Base-by-base conservation (phyloP, 192 early-diverging fungal species). In the Phlyctochytrium arcticum region DNA sequence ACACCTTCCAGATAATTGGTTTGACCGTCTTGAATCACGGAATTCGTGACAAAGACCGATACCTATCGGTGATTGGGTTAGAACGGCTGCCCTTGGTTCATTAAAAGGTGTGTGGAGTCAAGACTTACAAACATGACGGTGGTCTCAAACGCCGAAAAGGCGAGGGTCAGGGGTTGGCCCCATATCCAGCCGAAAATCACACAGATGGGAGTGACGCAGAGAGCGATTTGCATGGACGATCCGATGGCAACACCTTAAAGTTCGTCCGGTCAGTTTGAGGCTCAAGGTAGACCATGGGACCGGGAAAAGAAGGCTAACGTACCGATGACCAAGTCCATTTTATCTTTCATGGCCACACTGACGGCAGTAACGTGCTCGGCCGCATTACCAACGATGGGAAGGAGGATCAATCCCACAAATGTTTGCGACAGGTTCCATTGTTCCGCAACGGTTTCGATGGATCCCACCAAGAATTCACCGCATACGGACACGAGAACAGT, bases 1-100 rank as follows among this genome's bases (percentile, higher is more conserved):
- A 81, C 80, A 6, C 95, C 95, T 72, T 94, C 92, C 15, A 98
- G 77, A 92, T 92, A 98, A 74, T 96, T 94, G 5, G 88, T 89
- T 46, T 88, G 70, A 10, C 96, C 96, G 69, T 96, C 94, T 57
- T 73, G 60, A 26, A 87, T 80, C 27, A 82, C 55, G 4, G 57
- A 46, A 60, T 73, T 83, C 33, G 77, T 69, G 39, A 77, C 67
- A 44, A 70, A 77, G n/a, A 75, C 55, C 0, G 73, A 65, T 15
- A 63, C 61, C 61, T 63, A 50, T 6, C 6, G 26, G 17, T 19
- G 42, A 42, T 6, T 31, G 19, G 49, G 8, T 54, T 32, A 31
- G 15, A 5, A 3, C 23, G 19, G 31, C n/a, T 27, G 24, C 6
- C 4, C 21, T 21, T 30, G 27, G 19, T 21, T 1, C 50, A 2